Percentiles rank a stretch among this genome's conserved stretches.
These are phyloP conservation scores for Fragaria ananassa DNA, from an alignment of 306 rosid species.

Conservation along the genomic window DNA sequence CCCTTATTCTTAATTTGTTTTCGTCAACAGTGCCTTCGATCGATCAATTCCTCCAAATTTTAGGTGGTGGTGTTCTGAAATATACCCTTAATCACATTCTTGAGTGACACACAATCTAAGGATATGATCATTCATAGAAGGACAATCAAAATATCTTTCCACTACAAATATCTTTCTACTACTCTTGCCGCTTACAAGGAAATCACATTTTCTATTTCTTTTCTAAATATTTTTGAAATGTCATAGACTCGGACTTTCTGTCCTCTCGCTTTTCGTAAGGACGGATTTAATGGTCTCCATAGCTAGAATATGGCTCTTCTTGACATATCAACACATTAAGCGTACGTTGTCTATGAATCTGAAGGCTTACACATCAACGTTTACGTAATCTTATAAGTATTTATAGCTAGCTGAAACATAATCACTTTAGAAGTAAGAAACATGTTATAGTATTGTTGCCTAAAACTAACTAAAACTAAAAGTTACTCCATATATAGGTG, in stretches of 20 bases:
- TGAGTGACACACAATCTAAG: not conserved
- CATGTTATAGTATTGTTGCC: not conserved
- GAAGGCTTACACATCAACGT: not conserved
- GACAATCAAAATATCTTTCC: not conserved
- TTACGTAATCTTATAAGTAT: not conserved
- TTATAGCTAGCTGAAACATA: not conserved
- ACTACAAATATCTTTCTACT: not conserved
- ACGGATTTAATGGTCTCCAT: not conserved
- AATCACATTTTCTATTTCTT: not conserved
- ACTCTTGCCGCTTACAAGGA: not conserved
- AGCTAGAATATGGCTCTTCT: not conserved
- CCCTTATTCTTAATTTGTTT: not conserved
- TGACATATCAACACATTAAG: not conserved
- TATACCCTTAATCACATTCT: not conserved
- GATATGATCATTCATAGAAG: not conserved
- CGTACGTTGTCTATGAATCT: not conserved
- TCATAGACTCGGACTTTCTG: not conserved
- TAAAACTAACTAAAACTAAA: not conserved
- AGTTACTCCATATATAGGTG: not conserved
- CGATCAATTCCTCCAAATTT: not conserved
- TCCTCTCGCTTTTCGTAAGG: not conserved
- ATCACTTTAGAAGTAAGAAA: not conserved
- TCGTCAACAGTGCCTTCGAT: not conserved
- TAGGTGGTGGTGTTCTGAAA: not conserved
- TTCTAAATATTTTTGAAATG: not conserved